A percentile compares a stretch with the other conserved stretches of the same genome.
Evolutionary conservation across 192 early-diverging fungal species (phyloP).

Genomic region (Rhizophagus prolifer): DNA sequence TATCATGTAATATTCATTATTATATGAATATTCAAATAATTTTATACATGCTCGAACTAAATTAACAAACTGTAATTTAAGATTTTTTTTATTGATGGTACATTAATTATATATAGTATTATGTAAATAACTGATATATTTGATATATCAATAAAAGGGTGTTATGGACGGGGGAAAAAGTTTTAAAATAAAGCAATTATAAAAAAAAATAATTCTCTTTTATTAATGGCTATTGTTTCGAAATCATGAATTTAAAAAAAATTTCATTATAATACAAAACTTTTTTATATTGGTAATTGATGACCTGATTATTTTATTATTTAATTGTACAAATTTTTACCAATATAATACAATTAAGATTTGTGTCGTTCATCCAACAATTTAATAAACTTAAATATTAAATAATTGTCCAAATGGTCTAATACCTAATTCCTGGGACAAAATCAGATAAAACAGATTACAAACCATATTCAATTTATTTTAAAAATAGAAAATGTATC

Average conservation of each 20-base stretch:
- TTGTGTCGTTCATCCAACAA: not conserved
- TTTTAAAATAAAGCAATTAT: too few species aligned
- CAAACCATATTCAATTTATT: not conserved
- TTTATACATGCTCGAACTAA: too few species aligned
- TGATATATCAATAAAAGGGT: not conserved
- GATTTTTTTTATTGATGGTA: not conserved
- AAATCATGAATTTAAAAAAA: too few species aligned
- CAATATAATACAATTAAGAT: not conserved
- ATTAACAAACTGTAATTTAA: too few species aligned
- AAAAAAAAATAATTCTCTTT: too few species aligned
- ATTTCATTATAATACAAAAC: too few species aligned
- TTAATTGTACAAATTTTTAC: not conserved
- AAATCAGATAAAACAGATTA: not conserved
- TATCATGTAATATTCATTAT: not conserved
- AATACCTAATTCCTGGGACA: slow-evolving; percentile 33
- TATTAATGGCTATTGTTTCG: too few species aligned
- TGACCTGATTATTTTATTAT: too few species aligned
- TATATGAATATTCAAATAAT: not conserved
- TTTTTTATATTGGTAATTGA: too few species aligned
- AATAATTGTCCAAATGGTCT: not conserved
- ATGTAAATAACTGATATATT: not conserved
- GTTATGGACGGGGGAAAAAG: not conserved
- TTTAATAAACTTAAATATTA: not conserved
- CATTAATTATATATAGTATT: not conserved
- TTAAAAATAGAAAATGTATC: not conserved